phyloP scores from a whole-genome alignment of 306 rosid species.

The Betula pendula region DNA sequence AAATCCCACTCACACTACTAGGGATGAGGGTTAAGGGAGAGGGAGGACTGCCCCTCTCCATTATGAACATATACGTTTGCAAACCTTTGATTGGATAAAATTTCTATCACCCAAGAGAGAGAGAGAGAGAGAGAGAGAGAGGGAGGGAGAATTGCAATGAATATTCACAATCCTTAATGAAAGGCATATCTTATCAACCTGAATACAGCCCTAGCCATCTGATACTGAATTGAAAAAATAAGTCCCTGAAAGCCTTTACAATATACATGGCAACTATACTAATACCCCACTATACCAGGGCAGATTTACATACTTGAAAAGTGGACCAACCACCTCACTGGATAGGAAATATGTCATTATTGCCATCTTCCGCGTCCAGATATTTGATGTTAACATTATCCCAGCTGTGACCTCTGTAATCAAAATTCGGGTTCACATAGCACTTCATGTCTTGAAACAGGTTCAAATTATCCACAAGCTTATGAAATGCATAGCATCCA shows the following conservation, averaged over 20 bases:
- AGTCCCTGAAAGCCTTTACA: conserved; percentile 23
- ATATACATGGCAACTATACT: conserved; percentile 46
- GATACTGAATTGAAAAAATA: conserved; percentile 11
- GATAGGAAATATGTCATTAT: conserved; percentile 52
- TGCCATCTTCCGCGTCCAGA: conserved; percentile 54
- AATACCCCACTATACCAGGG: conserved; percentile 26
- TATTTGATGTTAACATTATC: conserved; percentile 61
- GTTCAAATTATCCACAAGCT: conserved; percentile 94
- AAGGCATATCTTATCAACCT: background rate
- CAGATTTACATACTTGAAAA: conserved; percentile 37
- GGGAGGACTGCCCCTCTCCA: no score
- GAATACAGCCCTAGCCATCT: conserved; percentile 6
- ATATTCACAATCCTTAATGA: background rate
- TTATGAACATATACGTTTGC: no score
- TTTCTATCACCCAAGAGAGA: no score
- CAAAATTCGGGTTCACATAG: conserved; percentile 75
- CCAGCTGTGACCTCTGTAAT: conserved; percentile 72
- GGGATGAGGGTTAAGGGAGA: no score
- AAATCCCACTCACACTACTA: no score
- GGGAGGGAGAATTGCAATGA: background rate
- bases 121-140: no score
- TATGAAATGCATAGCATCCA: conserved; percentile 89
- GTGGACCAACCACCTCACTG: conserved; percentile 43
- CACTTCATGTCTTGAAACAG: conserved; percentile 91
- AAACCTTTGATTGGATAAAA: no score